Base-by-base conservation (phyloP, 1,284 basidiomycete species). In the Ganoderma sinense region DNA sequence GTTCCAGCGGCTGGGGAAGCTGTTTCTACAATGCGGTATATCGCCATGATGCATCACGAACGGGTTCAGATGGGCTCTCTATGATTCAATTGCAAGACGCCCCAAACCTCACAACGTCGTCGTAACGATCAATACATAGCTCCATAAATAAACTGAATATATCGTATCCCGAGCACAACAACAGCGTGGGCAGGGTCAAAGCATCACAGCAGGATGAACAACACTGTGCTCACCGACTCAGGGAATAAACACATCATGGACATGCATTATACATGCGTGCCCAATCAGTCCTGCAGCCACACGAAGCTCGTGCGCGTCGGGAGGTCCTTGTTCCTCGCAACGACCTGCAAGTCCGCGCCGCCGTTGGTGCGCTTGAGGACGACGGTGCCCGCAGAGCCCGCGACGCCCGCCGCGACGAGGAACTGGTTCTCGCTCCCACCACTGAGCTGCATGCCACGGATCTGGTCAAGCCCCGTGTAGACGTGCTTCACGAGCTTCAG, bases 361-460 rank as follows among this genome's bases (percentile, higher is more conserved):
- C 84, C 81, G 29, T 88, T 83, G 16, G 83, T 86, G 63, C 90
- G 83, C 77, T 81, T 77, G 70, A 88, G 85, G 29, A 91, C 82
- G 68, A 87, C 82, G 7, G 88, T 85, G 6, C 91, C 90, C 2
- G 85, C 88, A 23, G 77, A 80, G 20, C 86, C 87, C 5, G 82
- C 84, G 62, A 83, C 82, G 5, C 90, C 89, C 29, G 82, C 83
- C 36, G 88, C 88, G 59, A 89, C 82, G 53, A 92, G 79, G 74
- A 86, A 91, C 75, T 85, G 84, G 66, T 79, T 77, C 64, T 88
- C 86, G 5, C 82, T 81, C 26, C 65, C 72, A 11, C 86, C 85
- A 23, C 89, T 87, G 62, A 91, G 82, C 77, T 84, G 81, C 87
- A 91, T 90, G 5, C 89, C 89, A 40, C 90, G 82, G 66, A 91